Evolutionary conservation across 495 filamentous ascomycete genomes (phyloP).

Genomic region (Lasiosphaeria hispida): DNA sequence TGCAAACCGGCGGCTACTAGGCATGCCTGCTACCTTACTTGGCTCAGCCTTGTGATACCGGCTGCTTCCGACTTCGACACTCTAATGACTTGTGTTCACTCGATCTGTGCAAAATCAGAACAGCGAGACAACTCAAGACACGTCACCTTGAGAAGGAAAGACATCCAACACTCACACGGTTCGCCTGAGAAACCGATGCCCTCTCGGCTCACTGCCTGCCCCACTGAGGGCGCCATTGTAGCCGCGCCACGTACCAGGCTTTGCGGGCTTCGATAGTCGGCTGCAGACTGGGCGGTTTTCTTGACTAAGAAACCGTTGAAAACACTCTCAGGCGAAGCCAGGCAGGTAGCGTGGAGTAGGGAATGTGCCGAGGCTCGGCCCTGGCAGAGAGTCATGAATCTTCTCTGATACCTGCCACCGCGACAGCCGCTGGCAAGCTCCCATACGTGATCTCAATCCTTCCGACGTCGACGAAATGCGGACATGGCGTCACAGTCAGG

Average conservation of each 20-base stretch:
- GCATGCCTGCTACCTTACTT: too few species aligned
- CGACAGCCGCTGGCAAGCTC: not conserved
- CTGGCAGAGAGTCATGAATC: not conserved
- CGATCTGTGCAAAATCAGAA: too few species aligned
- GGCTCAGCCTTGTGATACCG: too few species aligned
- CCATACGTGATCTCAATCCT: not conserved
- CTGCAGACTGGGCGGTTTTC: not conserved
- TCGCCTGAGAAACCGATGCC: too few species aligned
- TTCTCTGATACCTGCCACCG: not conserved
- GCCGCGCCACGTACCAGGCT: not conserved
- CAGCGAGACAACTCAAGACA: too few species aligned
- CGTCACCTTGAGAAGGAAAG: too few species aligned
- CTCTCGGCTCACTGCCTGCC: too few species aligned
- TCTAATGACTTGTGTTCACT: too few species aligned
- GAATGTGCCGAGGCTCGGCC: not conserved
- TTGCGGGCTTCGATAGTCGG: not conserved
- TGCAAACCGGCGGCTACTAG: too few species aligned
- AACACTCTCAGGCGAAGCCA: not conserved
- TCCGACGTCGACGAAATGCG: not conserved
- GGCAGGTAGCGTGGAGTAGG: not conserved
- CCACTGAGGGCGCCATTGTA: not conserved
- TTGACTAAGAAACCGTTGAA: not conserved
- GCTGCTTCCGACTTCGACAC: too few species aligned
- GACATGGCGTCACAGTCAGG: not conserved
- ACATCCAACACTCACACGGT: too few species aligned